Percentiles rank a stretch among this genome's conserved stretches.
Conservation (phyloP, 2,329 filamentous ascomycete species). For the Ceratocystis harringtonii region DNA sequence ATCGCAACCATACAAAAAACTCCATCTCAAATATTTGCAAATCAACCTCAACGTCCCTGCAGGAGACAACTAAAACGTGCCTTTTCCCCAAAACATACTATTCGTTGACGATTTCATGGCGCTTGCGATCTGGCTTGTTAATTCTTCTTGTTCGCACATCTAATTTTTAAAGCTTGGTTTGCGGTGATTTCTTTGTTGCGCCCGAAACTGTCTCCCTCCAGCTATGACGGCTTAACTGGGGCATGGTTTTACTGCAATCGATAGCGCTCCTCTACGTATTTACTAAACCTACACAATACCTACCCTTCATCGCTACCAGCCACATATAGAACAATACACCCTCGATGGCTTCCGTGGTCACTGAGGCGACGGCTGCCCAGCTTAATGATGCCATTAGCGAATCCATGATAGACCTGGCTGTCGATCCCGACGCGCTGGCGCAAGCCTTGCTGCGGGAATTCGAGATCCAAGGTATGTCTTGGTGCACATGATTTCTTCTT, state of each 20-base stretch:
- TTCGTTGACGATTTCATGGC: constrained; percentile 16
- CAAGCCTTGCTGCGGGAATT: constrained; percentile 17
- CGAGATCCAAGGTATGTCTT: constrained; percentile 12
- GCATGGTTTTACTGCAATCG: constrained; percentile 11
- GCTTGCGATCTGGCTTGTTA: not conserved
- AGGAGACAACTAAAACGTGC: constrained; percentile 12
- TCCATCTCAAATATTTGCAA: constrained; percentile 5
- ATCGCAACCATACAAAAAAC: constrained; percentile 1
- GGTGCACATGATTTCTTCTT: not conserved
- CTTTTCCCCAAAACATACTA: not conserved
- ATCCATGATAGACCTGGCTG: constrained; percentile 8
- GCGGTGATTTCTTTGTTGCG: constrained; percentile 4
- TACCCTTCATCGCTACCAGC: not conserved
- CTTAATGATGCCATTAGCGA: constrained; percentile 7
- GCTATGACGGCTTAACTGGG: constrained; percentile 17
- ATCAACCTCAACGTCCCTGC: constrained; percentile 5
- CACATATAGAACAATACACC: not conserved
- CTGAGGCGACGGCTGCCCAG: constrained; percentile 13
- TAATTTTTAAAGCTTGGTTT: not conserved
- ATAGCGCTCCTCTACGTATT: not conserved
- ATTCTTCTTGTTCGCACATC: not conserved
- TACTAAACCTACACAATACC: not conserved
- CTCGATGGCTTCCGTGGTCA: constrained; percentile 12
- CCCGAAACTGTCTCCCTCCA: not conserved
- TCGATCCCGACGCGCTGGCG: constrained; percentile 16